phyloP scores from a whole-genome alignment of 805 yeast species.

The Wickerhamomyces bovis region DNA sequence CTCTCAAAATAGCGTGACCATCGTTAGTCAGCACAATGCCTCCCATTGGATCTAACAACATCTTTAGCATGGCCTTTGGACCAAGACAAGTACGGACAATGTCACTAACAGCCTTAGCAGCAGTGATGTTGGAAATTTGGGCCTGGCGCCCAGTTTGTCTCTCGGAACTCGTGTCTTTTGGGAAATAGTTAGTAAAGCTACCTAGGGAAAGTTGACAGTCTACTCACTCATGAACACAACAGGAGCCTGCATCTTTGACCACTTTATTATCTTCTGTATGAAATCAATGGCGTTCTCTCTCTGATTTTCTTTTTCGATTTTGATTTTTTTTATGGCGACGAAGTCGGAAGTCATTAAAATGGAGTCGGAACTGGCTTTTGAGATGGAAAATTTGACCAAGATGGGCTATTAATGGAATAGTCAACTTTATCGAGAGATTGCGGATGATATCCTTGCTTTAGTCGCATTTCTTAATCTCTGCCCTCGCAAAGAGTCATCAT shows the following conservation, averaged over 20 bases:
- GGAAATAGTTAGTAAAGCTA: not conserved
- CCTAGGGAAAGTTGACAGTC: not conserved
- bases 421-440: not conserved
- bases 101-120: conserved; percentile 99
- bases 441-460: not conserved
- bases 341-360: no score
- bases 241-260: conserved; percentile 67
- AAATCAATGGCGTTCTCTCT: not conserved
- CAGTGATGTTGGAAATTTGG: conserved; percentile 92
- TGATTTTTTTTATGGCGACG: not conserved
- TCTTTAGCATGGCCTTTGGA: conserved; percentile 97
- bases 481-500: not conserved
- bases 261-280: not conserved
- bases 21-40: conserved; percentile 96
- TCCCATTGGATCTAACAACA: conserved; percentile 91
- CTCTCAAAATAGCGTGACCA: conserved; percentile 97
- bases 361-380: not conserved
- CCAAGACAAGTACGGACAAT: conserved; percentile 97
- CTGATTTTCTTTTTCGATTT: not conserved
- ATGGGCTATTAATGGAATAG: no score
- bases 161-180: conserved; percentile 68
- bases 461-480: not conserved
- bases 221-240: conserved; percentile 63
- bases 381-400: not conserved
- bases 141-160: conserved; percentile 97